Evolutionary conservation across 305 asterid species (phyloP).

Genomic region (Fraxinus baroniana): DNA sequence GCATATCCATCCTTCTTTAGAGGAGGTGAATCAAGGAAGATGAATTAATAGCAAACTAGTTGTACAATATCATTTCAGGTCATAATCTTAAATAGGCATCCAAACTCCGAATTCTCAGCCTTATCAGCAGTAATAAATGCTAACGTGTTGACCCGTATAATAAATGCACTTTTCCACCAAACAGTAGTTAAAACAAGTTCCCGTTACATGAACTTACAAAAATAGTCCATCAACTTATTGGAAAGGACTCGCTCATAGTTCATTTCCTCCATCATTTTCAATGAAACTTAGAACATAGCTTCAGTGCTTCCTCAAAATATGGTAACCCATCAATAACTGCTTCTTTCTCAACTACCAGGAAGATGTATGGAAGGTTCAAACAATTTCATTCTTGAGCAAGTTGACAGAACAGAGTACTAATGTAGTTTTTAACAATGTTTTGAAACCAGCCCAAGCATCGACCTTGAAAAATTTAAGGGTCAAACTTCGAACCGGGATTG

Average conservation of each 20-base stretch:
- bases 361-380: background rate
- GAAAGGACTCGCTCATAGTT: background rate
- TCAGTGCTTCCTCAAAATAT: background rate
- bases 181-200: background rate
- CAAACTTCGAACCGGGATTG: background rate
- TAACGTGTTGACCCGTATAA: background rate
- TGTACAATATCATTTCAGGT: background rate
- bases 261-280: background rate
- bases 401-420: constrained; percentile 1
- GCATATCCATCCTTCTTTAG: background rate
- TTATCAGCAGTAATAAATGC: background rate
- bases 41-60: background rate
- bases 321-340: background rate
- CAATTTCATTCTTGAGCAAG: background rate
- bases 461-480: background rate
- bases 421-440: background rate
- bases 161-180: background rate
- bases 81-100: constrained; percentile 4
- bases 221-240: background rate
- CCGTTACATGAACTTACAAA: background rate
- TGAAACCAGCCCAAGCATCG: background rate
- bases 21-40: constrained; percentile 1
- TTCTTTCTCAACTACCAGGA: constrained; percentile 3
- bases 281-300: background rate
- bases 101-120: background rate